These are phyloP conservation scores for Erysiphe pulchra DNA, from an alignment of 2,329 filamentous ascomycete species.

Conservation along the genomic window DNA sequence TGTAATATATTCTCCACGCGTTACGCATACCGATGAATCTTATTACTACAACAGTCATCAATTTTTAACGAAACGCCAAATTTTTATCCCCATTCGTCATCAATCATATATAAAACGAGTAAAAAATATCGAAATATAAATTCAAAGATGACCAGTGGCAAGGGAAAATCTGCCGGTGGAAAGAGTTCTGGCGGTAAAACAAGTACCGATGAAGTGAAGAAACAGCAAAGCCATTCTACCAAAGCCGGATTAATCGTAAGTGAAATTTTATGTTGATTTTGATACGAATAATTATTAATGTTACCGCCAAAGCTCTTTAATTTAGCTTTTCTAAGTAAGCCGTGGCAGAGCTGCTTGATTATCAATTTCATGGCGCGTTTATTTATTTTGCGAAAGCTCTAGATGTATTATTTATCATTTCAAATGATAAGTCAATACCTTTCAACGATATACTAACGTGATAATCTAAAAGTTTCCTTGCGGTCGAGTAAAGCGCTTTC, in stretches of 20 bases:
- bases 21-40: too few relatives aligned
- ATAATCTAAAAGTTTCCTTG: slow-evolving; percentile 56
- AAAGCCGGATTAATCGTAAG: slow-evolving; percentile 15
- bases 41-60: too few relatives aligned
- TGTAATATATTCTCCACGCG: too few relatives aligned
- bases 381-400: too few relatives aligned
- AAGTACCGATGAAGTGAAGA: slow-evolving; percentile 13
- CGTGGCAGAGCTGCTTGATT: too few relatives aligned
- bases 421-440: neutral
- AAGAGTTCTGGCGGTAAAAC: slow-evolving; percentile 16
- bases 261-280: neutral
- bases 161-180: slow-evolving; percentile 12
- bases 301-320: neutral
- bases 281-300: neutral
- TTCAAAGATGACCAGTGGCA: slow-evolving; percentile 13
- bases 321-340: too few relatives aligned
- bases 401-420: neutral
- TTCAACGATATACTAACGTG: slow-evolving; percentile 11
- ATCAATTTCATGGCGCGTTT: too few relatives aligned
- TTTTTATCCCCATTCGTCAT: too few relatives aligned
- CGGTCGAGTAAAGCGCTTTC: slow-evolving; percentile 98
- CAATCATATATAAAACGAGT: too few relatives aligned
- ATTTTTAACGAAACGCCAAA: too few relatives aligned
- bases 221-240: slow-evolving; percentile 15
- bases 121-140: neutral